Percentiles rank a stretch among this genome's conserved stretches.
phyloP scores from a whole-genome alignment of 2,329 filamentous ascomycete genomes.

The Pseudodiploospora longispora region DNA sequence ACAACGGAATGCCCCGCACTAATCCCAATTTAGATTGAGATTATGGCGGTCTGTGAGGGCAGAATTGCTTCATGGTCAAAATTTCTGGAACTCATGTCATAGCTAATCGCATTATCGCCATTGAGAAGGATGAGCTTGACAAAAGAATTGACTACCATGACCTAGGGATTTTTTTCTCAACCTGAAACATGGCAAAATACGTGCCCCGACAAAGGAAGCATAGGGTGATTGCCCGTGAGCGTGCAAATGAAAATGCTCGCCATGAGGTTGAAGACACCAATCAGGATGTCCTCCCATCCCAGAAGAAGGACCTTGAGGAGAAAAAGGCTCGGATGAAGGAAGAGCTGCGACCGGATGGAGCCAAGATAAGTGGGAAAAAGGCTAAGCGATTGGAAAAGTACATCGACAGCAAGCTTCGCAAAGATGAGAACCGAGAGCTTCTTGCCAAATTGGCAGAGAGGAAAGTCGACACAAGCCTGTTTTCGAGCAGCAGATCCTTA shows the following conservation, averaged over 20 bases:
- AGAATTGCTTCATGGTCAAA: constrained; percentile 26
- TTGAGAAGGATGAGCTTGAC: constrained; percentile 7
- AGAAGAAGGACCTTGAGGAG: constrained; percentile 44
- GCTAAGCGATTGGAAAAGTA: constrained; percentile 61
- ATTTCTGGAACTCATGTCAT: constrained; percentile 19
- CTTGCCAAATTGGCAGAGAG: constrained; percentile 73
- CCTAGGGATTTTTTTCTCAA: constrained; percentile 2
- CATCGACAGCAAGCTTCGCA: constrained; percentile 83
- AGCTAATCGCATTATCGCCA: constrained; percentile 1
- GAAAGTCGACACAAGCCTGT: constrained; percentile 74
- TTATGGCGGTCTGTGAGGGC: constrained; percentile 28
- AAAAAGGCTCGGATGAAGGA: constrained; percentile 49
- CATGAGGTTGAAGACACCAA: constrained; percentile 31
- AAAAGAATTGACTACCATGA: constrained; percentile 10
- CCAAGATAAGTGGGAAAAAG: constrained; percentile 56
- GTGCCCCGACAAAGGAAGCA: constrained; percentile 60
- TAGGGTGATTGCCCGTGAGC: constrained; percentile 58
- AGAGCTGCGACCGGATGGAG: constrained; percentile 41
- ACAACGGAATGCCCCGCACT: constrained; percentile 23
- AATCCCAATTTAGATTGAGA: constrained; percentile 20
- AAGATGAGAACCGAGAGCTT: constrained; percentile 82
- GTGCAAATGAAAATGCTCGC: constrained; percentile 34
- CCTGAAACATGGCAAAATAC: constrained; percentile 42
- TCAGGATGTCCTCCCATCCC: constrained; percentile 25
- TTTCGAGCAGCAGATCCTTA: constrained; percentile 69